Base-by-base conservation (phyloP, 176 grass and related monocot genomes). In the Musa troglodytarum region DNA sequence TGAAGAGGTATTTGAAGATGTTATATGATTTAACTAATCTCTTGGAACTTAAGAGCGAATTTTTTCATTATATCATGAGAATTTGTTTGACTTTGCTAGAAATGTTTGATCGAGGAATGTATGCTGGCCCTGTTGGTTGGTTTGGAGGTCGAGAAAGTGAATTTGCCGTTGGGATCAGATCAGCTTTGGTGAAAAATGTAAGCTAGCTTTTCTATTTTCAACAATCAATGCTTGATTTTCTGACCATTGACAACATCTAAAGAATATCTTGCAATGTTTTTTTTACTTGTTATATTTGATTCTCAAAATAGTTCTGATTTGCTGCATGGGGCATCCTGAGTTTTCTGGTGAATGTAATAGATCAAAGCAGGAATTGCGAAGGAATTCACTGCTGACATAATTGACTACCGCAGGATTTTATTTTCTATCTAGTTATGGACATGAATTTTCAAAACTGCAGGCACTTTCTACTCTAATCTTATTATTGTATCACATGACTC, bases 101-200 rank as follows among this genome's bases (percentile, higher is more conserved):
- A 86, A 91, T 89, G 80, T 99, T 99, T 23, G 90, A 91, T 86
- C 85, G 90, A 76, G 95, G 95, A 77, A 94, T 99, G 95, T 99
- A 99, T 68, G 88, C 86, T 63, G 88, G 90, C 71, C 95, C 95
- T 65, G 86, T 99, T 62, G 90, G 95, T 73, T 99, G 90, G 90
- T 94, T 99, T 78, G 95, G 95, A 69, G 95, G 95, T 81, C 81
- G 72, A 79, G 95, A 99, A 86, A 92, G 88, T 67, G 90, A 99
- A 84, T 99, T 99, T 80, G 86, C 88, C 51, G 95, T 99, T 53
- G 95, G 95, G 9, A 99, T 99, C 88, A 89, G 90, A 81, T 94
- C 95, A 50, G 95, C 88, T 57, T 81, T 99, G 57, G 80, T 94
- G 43, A 91, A 84, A 78, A 93, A 94, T 80, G 95, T 99, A 93